A percentile compares a stretch with the other conserved stretches of the same genome.
Evolutionary conservation across 75 land plant species (phyloP).

Genomic region (Sequoia sempervirens): DNA sequence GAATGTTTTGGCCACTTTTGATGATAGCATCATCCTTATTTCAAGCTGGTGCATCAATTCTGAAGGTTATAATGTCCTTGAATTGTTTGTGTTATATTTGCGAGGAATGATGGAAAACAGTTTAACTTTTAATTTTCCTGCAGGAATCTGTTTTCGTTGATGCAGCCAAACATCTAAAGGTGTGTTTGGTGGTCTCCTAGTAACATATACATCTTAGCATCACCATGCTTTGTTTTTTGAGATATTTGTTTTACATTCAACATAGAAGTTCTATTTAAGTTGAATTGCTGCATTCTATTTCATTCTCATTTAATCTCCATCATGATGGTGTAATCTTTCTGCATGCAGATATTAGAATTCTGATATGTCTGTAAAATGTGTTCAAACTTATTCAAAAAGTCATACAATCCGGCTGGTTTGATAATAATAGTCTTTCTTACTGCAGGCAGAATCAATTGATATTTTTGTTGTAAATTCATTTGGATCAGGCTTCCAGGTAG

Average conservation of each 20-base stretch:
- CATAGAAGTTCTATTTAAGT: background rate
- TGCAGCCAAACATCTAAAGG: conserved; percentile 60
- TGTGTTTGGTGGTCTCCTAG: conserved; percentile 12
- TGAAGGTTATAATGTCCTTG: conserved; percentile 47
- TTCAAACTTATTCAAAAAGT: background rate
- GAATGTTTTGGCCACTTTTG: conserved; percentile 64
- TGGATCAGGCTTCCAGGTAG: conserved; percentile 89
- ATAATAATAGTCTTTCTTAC: background rate
- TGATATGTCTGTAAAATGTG: background rate
- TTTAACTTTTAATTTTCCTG: background rate
- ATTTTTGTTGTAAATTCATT: conserved; percentile 95
- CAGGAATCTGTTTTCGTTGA: conserved; percentile 86
- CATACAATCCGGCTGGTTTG: background rate
- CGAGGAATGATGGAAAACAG: background rate
- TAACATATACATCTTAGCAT: conserved; percentile 5
- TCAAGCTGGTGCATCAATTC: conserved; percentile 84
- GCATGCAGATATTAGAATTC: background rate
- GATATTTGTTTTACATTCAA: background rate
- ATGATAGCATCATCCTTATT: conserved; percentile 80
- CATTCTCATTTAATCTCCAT: background rate
- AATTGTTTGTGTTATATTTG: background rate
- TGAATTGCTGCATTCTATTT: background rate
- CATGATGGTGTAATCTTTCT: background rate
- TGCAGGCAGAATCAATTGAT: conserved; percentile 73
- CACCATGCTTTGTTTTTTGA: background rate